Evolutionary conservation across 1,284 basidiomycete genomes (phyloP).

Genomic region (Pseudozyma thailandica): DNA sequence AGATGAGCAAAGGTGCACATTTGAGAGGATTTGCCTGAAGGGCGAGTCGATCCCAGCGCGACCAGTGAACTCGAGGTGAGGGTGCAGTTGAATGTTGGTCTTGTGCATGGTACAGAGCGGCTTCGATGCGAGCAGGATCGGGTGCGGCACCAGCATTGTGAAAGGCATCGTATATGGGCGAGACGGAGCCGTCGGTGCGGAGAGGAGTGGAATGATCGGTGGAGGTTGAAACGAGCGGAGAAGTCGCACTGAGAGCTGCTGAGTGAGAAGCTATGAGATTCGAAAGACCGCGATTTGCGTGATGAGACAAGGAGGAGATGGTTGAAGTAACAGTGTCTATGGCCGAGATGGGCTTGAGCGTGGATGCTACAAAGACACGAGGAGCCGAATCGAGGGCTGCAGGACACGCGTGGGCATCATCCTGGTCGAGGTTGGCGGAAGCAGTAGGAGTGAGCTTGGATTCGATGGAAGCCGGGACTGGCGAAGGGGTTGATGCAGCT

Average conservation of each 20-base stretch:
- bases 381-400: constrained; percentile 1
- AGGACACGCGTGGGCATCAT: background rate
- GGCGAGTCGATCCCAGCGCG: constrained; percentile 38
- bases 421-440: background rate
- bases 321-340: constrained; percentile 38
- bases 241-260: constrained; percentile 4
- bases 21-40: constrained; percentile 7
- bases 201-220: constrained; percentile 15
- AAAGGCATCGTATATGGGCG: constrained; percentile 48
- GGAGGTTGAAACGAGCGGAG: constrained; percentile 14
- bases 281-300: constrained; percentile 42
- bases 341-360: constrained; percentile 32
- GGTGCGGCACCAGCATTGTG: constrained; percentile 28
- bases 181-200: constrained; percentile 38
- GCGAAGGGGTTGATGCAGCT: background rate
- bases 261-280: constrained; percentile 31
- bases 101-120: constrained; percentile 13
- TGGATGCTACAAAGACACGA: constrained; percentile 27
- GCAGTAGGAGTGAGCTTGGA: background rate
- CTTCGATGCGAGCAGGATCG: constrained; percentile 20
- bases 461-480: background rate
- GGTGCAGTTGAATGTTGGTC: background rate
- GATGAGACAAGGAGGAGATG: constrained; percentile 41
- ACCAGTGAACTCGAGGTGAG: constrained; percentile 24
- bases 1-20: constrained; percentile 30